Conservation (phyloP, 2,329 filamentous ascomycete species). For the Chalara sp. region DNA sequence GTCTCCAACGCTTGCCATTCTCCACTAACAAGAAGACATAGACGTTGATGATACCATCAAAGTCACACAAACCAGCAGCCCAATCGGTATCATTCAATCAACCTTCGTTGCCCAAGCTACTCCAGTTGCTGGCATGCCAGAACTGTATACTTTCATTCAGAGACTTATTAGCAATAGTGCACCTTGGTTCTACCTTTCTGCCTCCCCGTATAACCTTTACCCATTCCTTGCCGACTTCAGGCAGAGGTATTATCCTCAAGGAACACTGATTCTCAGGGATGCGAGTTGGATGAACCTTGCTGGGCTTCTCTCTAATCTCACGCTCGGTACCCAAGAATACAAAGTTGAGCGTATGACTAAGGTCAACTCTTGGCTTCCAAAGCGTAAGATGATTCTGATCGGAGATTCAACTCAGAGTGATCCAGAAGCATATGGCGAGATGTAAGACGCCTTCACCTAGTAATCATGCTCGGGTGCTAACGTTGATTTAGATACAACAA, state of each 20-base stretch:
- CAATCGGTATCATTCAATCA: constrained; percentile 71
- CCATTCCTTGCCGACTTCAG: constrained; percentile 76
- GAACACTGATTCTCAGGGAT: constrained; percentile 79
- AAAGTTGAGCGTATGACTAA: constrained; percentile 76
- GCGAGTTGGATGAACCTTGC: constrained; percentile 79
- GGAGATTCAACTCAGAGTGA: constrained; percentile 91
- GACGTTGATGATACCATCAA: constrained; percentile 97
- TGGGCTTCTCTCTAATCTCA: constrained; percentile 73
- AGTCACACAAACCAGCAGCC: constrained; percentile 73
- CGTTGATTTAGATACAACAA: constrained; percentile 45
- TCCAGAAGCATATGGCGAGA: constrained; percentile 81
- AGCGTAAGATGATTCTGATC: constrained; percentile 72
- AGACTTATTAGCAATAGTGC: constrained; percentile 47
- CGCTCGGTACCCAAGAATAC: constrained; percentile 75
- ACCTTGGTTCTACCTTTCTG: constrained; percentile 88
- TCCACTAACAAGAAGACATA: constrained; percentile 25
- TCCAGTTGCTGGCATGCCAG: constrained; percentile 74
- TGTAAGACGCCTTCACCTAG: constrained; percentile 39
- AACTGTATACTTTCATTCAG: constrained; percentile 66
- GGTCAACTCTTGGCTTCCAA: constrained; percentile 72
- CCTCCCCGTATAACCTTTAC: constrained; percentile 91
- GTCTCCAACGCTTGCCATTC: too few relatives aligned
- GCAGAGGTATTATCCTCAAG: constrained; percentile 61
- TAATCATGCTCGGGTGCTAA: constrained; percentile 6
- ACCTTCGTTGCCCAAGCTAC: constrained; percentile 75